Percentiles rank a stretch among this genome's conserved stretches.
Evolutionary conservation across 1,139 yeast species (phyloP).

Genomic region (Meyerozyma sp.): DNA sequence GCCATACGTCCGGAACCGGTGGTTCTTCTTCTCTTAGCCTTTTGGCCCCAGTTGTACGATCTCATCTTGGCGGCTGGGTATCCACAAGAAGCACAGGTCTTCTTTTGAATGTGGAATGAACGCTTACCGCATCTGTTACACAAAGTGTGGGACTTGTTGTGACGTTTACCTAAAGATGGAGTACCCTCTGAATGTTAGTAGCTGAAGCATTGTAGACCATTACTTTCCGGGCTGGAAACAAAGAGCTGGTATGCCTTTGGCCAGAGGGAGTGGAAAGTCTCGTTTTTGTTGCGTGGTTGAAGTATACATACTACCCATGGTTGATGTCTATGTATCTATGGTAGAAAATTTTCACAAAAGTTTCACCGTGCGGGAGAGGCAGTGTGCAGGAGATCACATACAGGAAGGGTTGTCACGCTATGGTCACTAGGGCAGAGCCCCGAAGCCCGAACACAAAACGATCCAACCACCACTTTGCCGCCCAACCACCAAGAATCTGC

Average conservation of each 20-base stretch:
- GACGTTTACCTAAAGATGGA: constrained; percentile 99
- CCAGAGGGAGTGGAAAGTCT: no score
- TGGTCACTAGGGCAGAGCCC: constrained; percentile 1
- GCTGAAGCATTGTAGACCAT: not conserved
- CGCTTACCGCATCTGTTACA: constrained; percentile 99
- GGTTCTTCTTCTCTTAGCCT: constrained; percentile 99
- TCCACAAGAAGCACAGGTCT: constrained; percentile 98
- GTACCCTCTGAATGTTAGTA: constrained; percentile 77
- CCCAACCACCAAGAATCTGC: no score
- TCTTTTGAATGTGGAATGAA: constrained; percentile 99
- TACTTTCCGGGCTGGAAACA: not conserved
- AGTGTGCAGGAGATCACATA: not conserved
- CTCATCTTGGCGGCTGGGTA: constrained; percentile 99
- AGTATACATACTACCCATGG: constrained; percentile 61
- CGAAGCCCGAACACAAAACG: not conserved
- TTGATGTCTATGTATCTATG: constrained; percentile 31
- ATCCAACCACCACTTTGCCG: no score
- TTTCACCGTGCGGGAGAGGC: not conserved
- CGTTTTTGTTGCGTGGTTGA: not conserved
- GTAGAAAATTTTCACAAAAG: constrained; percentile 11
- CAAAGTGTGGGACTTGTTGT: constrained; percentile 99
- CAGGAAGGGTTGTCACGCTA: not conserved
- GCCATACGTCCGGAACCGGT: constrained; percentile 99
- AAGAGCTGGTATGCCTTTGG: not conserved
- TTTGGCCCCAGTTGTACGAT: constrained; percentile 98